Evolutionary conservation across 1,139 yeast species (phyloP).

Genomic region (Geotrichum reessii): DNA sequence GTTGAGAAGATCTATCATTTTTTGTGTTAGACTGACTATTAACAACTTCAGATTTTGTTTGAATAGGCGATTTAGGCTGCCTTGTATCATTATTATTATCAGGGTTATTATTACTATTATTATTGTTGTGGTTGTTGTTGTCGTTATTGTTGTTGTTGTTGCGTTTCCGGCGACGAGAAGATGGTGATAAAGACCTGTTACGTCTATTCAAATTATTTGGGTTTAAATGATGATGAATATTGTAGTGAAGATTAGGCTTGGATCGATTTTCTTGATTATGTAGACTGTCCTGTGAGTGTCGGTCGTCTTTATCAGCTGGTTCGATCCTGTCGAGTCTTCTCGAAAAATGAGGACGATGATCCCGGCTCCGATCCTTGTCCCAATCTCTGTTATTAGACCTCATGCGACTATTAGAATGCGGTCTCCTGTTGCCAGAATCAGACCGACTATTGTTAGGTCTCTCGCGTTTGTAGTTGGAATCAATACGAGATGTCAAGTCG

Average conservation of each 20-base stretch:
- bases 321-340: neutral
- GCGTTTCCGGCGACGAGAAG: neutral
- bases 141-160: neutral
- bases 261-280: neutral
- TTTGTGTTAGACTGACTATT: slow-evolving; percentile 1
- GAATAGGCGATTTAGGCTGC: neutral
- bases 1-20: neutral
- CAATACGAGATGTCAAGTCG: neutral
- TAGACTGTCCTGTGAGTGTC: neutral
- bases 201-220: neutral
- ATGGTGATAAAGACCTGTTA: neutral
- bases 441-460: neutral
- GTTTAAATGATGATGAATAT: neutral
- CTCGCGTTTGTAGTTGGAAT: neutral
- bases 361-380: neutral
- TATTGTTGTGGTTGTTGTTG: neutral
- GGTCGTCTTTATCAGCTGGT: neutral
- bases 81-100: no score
- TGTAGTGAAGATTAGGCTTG: neutral
- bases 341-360: neutral
- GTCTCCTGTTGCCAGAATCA: neutral
- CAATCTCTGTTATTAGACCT: neutral
- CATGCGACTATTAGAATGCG: neutral
- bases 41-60: neutral
- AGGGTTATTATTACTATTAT: no score